Percentiles rank a stretch among this genome's conserved stretches.
Conservation (phyloP, 2,329 filamentous ascomycete species). For the Monilinia vaccinii-corymbosi region DNA sequence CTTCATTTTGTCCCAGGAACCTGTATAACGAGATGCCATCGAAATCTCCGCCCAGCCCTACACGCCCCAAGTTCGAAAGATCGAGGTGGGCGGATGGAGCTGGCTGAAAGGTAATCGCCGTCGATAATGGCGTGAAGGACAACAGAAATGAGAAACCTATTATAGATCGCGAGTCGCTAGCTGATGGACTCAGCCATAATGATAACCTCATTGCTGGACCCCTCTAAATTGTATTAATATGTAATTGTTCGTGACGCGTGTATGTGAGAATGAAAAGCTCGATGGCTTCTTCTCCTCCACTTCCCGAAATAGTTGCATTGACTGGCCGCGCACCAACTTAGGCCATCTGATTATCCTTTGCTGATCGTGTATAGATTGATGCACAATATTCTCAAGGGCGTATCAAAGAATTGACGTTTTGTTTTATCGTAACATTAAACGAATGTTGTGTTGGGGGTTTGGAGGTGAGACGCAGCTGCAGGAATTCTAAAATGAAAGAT, state of each 20-base stretch:
- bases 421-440: not conserved
- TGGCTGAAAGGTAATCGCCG: conserved; percentile 49
- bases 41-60: conserved; percentile 84
- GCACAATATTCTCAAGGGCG: not conserved
- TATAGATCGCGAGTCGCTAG: conserved; percentile 24
- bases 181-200: conserved; percentile 26
- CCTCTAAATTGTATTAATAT: conserved; percentile 12
- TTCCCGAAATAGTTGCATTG: conserved; percentile 11
- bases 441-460: conserved; percentile 1
- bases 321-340: conserved; percentile 1
- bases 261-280: conserved; percentile 13
- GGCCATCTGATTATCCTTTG: conserved; percentile 11
- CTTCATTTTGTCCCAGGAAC: conserved; percentile 70
- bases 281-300: conserved; percentile 14
- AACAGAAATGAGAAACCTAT: conserved; percentile 36
- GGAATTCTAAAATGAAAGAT: not conserved
- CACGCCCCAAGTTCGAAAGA: conserved; percentile 66
- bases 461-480: not conserved
- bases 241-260: conserved; percentile 11
- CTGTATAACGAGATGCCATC: conserved; percentile 84
- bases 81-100: conserved; percentile 67
- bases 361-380: not conserved
- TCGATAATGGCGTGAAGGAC: conserved; percentile 33
- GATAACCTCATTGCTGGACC: conserved; percentile 27
- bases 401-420: not conserved